Percentiles rank a stretch among this genome's conserved stretches.
Conservation (phyloP, 2,329 filamentous ascomycete species). For the Diplocarpon rosae region DNA sequence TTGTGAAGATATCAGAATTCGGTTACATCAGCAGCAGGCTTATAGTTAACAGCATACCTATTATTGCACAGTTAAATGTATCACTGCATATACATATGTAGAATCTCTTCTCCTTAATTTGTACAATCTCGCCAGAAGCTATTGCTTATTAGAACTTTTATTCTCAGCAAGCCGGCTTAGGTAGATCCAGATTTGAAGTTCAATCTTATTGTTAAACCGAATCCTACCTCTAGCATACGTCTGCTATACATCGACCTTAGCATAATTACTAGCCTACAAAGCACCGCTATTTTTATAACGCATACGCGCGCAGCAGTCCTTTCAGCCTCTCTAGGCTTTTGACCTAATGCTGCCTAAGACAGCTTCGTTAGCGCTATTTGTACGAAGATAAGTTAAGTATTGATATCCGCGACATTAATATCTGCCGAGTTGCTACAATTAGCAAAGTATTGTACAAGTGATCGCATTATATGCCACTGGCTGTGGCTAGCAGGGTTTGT, state of each 20-base stretch:
- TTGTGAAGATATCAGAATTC: no score
- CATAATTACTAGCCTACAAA: conserved; percentile 34
- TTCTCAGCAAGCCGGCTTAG: neutral
- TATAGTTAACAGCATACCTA: no score
- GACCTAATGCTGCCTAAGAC: conserved; percentile 72
- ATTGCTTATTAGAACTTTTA: neutral
- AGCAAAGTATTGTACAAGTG: conserved; percentile 86
- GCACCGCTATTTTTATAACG: conserved; percentile 49
- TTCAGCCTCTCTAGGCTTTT: conserved; percentile 60
- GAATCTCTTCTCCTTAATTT: no score
- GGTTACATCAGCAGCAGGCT: no score
- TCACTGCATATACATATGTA: no score
- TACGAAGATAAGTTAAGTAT: conserved; percentile 39
- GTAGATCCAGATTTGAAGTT: neutral
- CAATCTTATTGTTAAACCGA: neutral
- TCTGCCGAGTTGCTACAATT: conserved; percentile 68
- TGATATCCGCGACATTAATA: conserved; percentile 65
- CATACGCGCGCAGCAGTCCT: conserved; percentile 52
- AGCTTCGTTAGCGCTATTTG: conserved; percentile 53
- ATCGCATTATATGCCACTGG: conserved; percentile 62
- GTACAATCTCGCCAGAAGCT: neutral
- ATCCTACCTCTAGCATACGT: conserved; percentile 41
- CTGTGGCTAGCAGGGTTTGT: conserved; percentile 20
- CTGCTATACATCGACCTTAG: conserved; percentile 52
- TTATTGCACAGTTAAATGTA: no score